Evolutionary conservation across 2,329 filamentous ascomycete species (phyloP).

Genomic region (Sodiomyces alkalinus): DNA sequence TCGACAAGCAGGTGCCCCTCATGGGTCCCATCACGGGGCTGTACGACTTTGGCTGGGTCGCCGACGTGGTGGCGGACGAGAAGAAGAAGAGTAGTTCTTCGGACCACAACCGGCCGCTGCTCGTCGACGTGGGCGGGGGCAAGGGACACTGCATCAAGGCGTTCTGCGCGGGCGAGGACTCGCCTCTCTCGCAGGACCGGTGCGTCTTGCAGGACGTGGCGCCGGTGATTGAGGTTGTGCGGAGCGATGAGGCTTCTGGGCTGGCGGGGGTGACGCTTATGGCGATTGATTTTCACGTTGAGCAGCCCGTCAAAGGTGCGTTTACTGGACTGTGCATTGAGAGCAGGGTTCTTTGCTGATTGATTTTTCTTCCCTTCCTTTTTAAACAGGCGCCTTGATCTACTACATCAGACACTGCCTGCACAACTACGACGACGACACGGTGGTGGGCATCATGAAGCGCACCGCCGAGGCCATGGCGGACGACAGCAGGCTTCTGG

Average conservation of each 20-base stretch:
- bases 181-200: conserved; percentile 11
- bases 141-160: conserved; percentile 13
- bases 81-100: neutral
- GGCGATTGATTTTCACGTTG: conserved; percentile 15
- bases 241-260: conserved; percentile 6
- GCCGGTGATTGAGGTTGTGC: conserved; percentile 14
- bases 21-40: conserved; percentile 12
- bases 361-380: conserved; percentile 2
- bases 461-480: conserved; percentile 15
- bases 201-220: conserved; percentile 17
- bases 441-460: conserved; percentile 15
- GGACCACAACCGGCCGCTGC: conserved; percentile 9
- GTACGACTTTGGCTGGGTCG: conserved; percentile 18
- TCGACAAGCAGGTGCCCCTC: conserved; percentile 12
- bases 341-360: too few species aligned
- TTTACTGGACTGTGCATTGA: neutral
- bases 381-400: conserved; percentile 14
- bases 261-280: conserved; percentile 10
- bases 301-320: conserved; percentile 9
- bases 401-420: conserved; percentile 22
- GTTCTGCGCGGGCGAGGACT: conserved; percentile 10
- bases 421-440: conserved; percentile 20
- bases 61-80: conserved; percentile 1
- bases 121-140: conserved; percentile 21
- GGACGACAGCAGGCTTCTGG: conserved; percentile 16